Percentiles rank a stretch among this genome's conserved stretches.
Evolutionary conservation across 495 filamentous ascomycete species (phyloP).

Genomic region (Melanomma pulvis-pyrius): DNA sequence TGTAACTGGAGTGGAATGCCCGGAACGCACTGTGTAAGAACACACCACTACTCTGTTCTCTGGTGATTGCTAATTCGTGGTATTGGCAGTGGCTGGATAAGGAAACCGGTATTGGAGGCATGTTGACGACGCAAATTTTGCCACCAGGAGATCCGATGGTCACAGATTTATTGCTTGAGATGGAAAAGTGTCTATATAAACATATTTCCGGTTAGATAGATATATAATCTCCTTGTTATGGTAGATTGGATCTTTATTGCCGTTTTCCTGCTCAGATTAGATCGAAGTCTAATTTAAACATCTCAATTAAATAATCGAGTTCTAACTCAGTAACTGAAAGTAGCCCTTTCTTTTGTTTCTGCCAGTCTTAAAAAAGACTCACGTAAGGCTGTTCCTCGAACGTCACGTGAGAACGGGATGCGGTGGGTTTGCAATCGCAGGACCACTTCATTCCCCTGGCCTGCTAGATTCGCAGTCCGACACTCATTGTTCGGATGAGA

Average conservation of each 20-base stretch:
- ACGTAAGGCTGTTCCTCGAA: background rate
- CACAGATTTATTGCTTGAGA: slow-evolving; percentile 22
- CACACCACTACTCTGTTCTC: background rate
- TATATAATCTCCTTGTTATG: background rate
- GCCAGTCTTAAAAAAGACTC: background rate
- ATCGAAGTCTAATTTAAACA: too few relatives aligned
- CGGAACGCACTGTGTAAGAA: slow-evolving; percentile 43
- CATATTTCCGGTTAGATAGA: slow-evolving; percentile 20
- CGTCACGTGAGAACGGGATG: background rate
- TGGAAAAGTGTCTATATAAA: slow-evolving; percentile 29
- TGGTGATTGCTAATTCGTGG: background rate
- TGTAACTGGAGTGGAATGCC: slow-evolving; percentile 42
- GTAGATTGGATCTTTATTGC: background rate
- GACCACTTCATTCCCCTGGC: slow-evolving; percentile 4
- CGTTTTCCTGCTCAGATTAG: too few relatives aligned
- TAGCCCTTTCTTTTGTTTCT: background rate
- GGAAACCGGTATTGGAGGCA: slow-evolving; percentile 19
- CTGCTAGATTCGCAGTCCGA: slow-evolving; percentile 6
- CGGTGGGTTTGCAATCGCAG: slow-evolving; percentile 6
- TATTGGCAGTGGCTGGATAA: slow-evolving; percentile 18
- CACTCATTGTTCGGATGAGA: slow-evolving; percentile 13
- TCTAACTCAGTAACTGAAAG: too few relatives aligned
- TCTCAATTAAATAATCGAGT: too few relatives aligned
- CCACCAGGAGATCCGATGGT: slow-evolving; percentile 26
- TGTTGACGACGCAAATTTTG: slow-evolving; percentile 25